phyloP scores from a whole-genome alignment of 768 basidiomycete species.

The Suillus subaureus region DNA sequence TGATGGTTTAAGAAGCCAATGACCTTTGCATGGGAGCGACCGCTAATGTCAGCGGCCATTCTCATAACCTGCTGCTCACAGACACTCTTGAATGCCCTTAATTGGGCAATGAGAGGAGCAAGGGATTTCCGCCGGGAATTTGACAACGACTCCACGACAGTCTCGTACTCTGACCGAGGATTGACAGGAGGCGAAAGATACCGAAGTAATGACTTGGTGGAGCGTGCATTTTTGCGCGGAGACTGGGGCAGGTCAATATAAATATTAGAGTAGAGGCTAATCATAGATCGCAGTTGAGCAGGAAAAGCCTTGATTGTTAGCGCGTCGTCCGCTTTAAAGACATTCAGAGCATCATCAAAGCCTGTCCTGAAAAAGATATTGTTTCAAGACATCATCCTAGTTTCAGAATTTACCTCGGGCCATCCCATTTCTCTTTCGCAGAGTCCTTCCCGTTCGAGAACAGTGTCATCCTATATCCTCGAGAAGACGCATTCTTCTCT shows the following conservation, averaged over 20 bases:
- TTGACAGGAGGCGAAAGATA: conserved; percentile 38
- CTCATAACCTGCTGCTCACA: conserved; percentile 82
- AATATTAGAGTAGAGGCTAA: conserved; percentile 50
- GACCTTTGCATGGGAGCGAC: conserved; percentile 82
- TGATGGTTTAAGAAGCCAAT: conserved; percentile 12
- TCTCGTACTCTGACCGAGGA: conserved; percentile 51
- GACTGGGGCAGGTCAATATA: conserved; percentile 55
- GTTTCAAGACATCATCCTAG: conserved; percentile 3
- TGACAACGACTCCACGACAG: conserved; percentile 55
- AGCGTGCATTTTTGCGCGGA: conserved; percentile 23
- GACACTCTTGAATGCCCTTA: conserved; percentile 79
- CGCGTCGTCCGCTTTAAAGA: conserved; percentile 83
- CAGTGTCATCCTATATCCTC: conserved; percentile 86
- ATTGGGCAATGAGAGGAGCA: conserved; percentile 65
- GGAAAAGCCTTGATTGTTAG: conserved; percentile 57
- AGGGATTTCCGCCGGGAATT: conserved; percentile 52
- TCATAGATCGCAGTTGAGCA: conserved; percentile 56
- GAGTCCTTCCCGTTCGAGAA: conserved; percentile 79
- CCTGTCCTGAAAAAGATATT: conserved; percentile 53
- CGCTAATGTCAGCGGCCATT: conserved; percentile 85
- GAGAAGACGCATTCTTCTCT: conserved; percentile 72
- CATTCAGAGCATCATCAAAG: conserved; percentile 56
- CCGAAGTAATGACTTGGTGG: conserved; percentile 60
- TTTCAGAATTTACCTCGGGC: conserved; percentile 54
- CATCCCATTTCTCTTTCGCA: conserved; percentile 90